Evolutionary conservation across 108 stramenopile species (phyloP).

Genomic region (Epipyxis sp.): DNA sequence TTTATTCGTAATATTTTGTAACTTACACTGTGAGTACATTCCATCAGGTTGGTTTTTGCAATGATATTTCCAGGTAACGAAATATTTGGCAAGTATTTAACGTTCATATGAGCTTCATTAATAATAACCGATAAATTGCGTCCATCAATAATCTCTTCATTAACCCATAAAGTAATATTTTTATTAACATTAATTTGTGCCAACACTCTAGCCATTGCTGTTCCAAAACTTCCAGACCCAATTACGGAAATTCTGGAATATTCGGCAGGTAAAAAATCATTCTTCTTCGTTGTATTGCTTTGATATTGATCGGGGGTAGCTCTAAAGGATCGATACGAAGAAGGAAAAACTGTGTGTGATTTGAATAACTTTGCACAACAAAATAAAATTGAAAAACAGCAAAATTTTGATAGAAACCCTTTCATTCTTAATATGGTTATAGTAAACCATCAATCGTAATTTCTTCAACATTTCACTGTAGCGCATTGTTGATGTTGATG

Average conservation of each 20-base stretch:
- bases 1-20: too few species aligned
- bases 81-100: slow-evolving; percentile 90
- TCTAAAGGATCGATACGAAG: too few species aligned
- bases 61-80: slow-evolving; percentile 75
- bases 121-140: slow-evolving; percentile 79
- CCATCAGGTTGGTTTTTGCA: slow-evolving; percentile 74
- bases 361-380: too few species aligned
- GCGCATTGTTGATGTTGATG: too few species aligned
- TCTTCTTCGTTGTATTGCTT: too few species aligned
- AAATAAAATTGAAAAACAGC: too few species aligned
- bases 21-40: slow-evolving; percentile 74
- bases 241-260: slow-evolving; percentile 78
- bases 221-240: slow-evolving; percentile 90
- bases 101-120: slow-evolving; percentile 84
- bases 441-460: too few species aligned
- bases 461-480: too few species aligned
- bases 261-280: neutral
- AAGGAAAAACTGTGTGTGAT: too few species aligned
- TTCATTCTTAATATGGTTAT: too few species aligned
- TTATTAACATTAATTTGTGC: neutral
- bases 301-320: too few species aligned
- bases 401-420: too few species aligned
- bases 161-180: slow-evolving; percentile 88
- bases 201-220: slow-evolving; percentile 71
- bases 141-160: slow-evolving; percentile 67